Evolutionary conservation across 2,329 filamentous ascomycete species (phyloP).

Genomic region (Nigrospora sphaerica): DNA sequence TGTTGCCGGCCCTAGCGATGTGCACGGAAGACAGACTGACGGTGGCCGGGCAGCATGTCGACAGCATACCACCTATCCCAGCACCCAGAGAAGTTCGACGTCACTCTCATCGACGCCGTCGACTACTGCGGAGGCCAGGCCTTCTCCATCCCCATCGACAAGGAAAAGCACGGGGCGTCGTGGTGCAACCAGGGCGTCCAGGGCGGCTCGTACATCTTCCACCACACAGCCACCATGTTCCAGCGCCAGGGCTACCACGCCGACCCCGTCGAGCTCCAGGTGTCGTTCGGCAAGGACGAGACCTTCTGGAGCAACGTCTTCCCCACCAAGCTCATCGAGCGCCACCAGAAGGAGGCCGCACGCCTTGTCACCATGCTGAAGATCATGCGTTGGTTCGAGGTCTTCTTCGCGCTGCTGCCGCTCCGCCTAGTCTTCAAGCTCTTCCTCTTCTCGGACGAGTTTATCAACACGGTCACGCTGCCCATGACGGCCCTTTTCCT

Average conservation of each 20-base stretch:
- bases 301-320: conserved; percentile 52
- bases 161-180: conserved; percentile 48
- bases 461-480: conserved; percentile 19
- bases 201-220: conserved; percentile 51
- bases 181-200: conserved; percentile 59
- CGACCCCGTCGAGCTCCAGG: conserved; percentile 46
- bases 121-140: conserved; percentile 57
- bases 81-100: conserved; percentile 51
- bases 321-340: conserved; percentile 41
- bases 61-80: conserved; percentile 53
- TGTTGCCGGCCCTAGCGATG: background rate
- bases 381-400: conserved; percentile 43
- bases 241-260: conserved; percentile 45
- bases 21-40: background rate
- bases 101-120: conserved; percentile 49
- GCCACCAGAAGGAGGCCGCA: conserved; percentile 41
- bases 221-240: conserved; percentile 53
- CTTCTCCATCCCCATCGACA: conserved; percentile 53
- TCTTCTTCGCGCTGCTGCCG: conserved; percentile 46
- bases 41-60: conserved; percentile 31
- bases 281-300: conserved; percentile 49
- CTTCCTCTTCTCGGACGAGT: conserved; percentile 24
- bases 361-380: conserved; percentile 41
- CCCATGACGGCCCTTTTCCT: conserved; percentile 30
- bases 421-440: conserved; percentile 20